phyloP scores from a whole-genome alignment of 2,329 filamentous ascomycete genomes.

The Fusarium hostae region DNA sequence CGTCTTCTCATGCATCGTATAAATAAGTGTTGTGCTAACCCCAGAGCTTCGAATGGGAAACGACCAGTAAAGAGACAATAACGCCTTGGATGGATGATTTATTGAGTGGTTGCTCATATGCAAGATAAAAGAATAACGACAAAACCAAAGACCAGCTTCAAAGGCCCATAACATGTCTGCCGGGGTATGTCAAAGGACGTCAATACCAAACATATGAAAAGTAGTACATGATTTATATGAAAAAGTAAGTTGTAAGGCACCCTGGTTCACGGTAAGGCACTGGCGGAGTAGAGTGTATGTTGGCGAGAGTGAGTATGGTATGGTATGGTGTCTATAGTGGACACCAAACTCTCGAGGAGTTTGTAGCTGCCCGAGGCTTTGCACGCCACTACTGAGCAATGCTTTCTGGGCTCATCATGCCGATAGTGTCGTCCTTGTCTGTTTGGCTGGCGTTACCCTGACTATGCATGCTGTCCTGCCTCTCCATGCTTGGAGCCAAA shows the following conservation, averaged over 20 bases:
- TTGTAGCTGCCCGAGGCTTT: conserved; percentile 24
- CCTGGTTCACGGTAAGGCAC: not conserved
- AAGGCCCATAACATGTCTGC: conserved; percentile 3
- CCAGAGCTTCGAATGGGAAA: conserved; percentile 11
- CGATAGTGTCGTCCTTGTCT: conserved; percentile 74
- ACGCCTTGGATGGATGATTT: conserved; percentile 26
- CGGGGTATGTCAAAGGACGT: conserved; percentile 30
- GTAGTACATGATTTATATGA: conserved; percentile 39
- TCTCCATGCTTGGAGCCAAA: conserved; percentile 65
- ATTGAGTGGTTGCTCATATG: conserved; percentile 13
- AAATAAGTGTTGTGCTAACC: conserved; percentile 6
- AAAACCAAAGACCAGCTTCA: conserved; percentile 33
- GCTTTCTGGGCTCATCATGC: conserved; percentile 89
- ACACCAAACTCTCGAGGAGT: not conserved
- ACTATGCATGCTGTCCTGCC: conserved; percentile 67
- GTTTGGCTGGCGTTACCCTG: conserved; percentile 69
- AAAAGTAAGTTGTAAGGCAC: conserved; percentile 12
- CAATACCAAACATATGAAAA: conserved; percentile 26
- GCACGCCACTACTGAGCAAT: conserved; percentile 61
- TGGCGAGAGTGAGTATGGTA: not conserved
- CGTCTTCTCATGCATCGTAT: conserved; percentile 11
- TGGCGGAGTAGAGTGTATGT: not conserved
- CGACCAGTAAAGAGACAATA: conserved; percentile 23
- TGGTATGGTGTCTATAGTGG: not conserved
- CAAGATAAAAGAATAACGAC: conserved; percentile 6